Conservation (phyloP, 176 grass and related monocot genomes). For the Oryza australiensis region DNA sequence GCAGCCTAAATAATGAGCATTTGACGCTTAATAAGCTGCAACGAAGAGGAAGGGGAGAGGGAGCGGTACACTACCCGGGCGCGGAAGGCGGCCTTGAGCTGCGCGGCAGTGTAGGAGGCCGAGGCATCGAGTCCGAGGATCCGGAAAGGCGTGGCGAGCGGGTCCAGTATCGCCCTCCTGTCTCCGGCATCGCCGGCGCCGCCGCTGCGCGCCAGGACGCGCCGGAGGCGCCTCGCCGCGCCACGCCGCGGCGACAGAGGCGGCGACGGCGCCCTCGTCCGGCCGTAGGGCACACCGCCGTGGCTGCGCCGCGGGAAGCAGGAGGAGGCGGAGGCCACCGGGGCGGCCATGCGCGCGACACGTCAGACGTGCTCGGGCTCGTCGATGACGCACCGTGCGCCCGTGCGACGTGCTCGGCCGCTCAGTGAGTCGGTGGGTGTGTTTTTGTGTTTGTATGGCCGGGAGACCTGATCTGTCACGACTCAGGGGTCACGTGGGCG, state of each 20-base stretch:
- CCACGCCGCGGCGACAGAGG: not conserved
- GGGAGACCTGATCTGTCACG: too few relatives aligned
- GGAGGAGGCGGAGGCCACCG: not conserved
- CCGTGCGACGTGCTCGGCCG: too few relatives aligned
- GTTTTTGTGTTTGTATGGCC: too few relatives aligned
- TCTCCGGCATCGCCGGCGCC: not conserved
- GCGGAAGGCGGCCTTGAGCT: constrained; percentile 64
- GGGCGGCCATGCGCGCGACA: not conserved
- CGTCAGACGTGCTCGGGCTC: not conserved
- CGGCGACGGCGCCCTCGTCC: not conserved
- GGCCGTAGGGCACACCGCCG: not conserved
- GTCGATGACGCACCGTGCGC: too few relatives aligned
- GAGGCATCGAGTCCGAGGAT: constrained; percentile 52
- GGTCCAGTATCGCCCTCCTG: constrained; percentile 49
- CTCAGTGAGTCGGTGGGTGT: too few relatives aligned
- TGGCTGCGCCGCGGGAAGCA: not conserved
- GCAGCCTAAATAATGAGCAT: not conserved
- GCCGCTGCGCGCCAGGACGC: constrained; percentile 15
- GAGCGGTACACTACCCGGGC: constrained; percentile 35
- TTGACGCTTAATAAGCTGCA: not conserved
- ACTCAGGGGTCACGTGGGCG: too few relatives aligned
- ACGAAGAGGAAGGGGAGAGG: not conserved
- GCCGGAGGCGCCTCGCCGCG: not conserved
- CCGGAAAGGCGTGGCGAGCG: constrained; percentile 52
- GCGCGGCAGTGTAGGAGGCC: constrained; percentile 36